A percentile compares a stretch with the other conserved stretches of the same genome.
phyloP scores from a whole-genome alignment of 1,139 yeast genomes.

The Yamadazyma conglobata region DNA sequence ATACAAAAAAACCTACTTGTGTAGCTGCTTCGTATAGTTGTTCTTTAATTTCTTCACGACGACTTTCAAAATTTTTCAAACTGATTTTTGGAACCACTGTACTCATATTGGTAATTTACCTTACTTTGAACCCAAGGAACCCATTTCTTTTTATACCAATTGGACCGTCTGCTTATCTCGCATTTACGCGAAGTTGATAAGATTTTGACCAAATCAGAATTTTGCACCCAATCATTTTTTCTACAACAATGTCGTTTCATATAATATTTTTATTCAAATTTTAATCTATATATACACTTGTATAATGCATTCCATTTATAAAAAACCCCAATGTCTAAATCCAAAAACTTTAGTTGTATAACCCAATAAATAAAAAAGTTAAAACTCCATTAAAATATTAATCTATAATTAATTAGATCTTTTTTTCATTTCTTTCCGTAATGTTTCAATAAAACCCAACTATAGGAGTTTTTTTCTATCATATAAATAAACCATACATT shows the following conservation, averaged over 20 bases:
- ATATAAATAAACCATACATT: conserved; percentile 1
- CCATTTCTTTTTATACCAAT: neutral
- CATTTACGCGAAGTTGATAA: neutral
- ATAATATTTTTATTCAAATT: conserved; percentile 2
- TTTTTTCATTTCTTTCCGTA: conserved; percentile 14
- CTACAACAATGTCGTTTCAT: neutral
- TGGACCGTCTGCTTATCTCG: neutral
- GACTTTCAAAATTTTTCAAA: conserved; percentile 15
- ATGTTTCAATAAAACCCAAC: conserved; percentile 7
- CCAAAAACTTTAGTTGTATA: conserved; percentile 23
- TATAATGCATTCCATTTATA: conserved; percentile 23
- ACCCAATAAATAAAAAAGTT: conserved; percentile 23
- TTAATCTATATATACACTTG: conserved; percentile 20
- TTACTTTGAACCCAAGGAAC: neutral
- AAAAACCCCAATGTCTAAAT: conserved; percentile 40
- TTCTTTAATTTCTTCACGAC: conserved; percentile 1
- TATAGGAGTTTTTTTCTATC: conserved; percentile 5
- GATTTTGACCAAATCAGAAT: no score
- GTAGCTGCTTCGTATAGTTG: conserved; percentile 15
- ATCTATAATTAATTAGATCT: conserved; percentile 4
- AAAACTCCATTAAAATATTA: conserved; percentile 30
- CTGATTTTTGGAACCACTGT: conserved; percentile 20
- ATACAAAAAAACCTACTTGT: conserved; percentile 18
- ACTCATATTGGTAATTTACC: conserved; percentile 2
- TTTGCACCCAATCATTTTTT: no score